Conservation (phyloP, 2,329 filamentous ascomycete species). For the Achaetomium macrosporum region DNA sequence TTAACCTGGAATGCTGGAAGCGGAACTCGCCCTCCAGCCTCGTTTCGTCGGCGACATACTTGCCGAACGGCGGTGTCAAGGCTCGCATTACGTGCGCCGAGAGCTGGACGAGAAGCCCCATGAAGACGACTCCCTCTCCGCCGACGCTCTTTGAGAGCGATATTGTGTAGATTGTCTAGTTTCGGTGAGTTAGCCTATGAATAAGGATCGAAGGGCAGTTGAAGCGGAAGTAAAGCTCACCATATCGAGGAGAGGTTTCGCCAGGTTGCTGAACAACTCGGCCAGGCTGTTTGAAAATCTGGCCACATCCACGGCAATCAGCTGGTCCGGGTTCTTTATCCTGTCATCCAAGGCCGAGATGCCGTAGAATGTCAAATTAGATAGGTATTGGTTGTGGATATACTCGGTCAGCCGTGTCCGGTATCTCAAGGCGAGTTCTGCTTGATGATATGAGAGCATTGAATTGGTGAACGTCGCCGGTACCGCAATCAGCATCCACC, state of each 20-base stretch:
- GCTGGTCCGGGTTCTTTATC: conserved; percentile 97
- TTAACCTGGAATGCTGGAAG: conserved; percentile 88
- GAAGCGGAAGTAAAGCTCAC: conserved; percentile 38
- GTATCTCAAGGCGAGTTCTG: conserved; percentile 87
- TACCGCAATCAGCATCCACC: conserved; percentile 98
- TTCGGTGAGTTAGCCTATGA: conserved; percentile 22
- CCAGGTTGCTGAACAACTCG: conserved; percentile 92
- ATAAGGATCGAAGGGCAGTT: no score
- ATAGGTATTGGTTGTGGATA: conserved; percentile 92
- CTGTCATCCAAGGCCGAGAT: conserved; percentile 92
- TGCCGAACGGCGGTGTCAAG: conserved; percentile 91
- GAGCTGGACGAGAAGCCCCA: conserved; percentile 88
- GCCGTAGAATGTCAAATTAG: conserved; percentile 97
- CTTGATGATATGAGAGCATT: conserved; percentile 97
- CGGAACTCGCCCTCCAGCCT: conserved; percentile 92
- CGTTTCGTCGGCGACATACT: conserved; percentile 95
- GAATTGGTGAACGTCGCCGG: conserved; percentile 98
- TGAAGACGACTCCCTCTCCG: conserved; percentile 89
- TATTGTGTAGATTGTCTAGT: conserved; percentile 80
- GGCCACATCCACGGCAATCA: conserved; percentile 93
- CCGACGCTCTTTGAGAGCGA: conserved; percentile 92
- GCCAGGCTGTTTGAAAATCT: conserved; percentile 94
- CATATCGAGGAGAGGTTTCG: conserved; percentile 92
- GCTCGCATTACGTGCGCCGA: conserved; percentile 91
- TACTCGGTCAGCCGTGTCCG: conserved; percentile 87